Conservation (phyloP, 257 asterid genomes). For the Solanum verrucosum region DNA sequence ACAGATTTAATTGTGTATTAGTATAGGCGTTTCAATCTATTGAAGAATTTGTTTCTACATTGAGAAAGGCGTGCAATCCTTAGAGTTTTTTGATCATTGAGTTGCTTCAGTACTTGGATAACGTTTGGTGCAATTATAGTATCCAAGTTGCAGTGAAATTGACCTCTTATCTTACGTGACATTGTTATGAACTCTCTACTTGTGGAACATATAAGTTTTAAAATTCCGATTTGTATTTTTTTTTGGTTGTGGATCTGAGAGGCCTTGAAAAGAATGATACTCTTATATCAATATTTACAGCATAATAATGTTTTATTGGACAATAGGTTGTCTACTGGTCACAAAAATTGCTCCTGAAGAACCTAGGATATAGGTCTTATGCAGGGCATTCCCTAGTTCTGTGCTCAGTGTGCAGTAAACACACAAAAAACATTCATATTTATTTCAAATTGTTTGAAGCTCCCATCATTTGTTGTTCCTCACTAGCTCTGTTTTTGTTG, state of each 20-base stretch:
- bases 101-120: not conserved
- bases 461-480: not conserved
- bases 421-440: not conserved
- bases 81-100: not conserved
- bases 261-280: not conserved
- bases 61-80: not conserved
- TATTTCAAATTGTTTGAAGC: not conserved
- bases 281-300: not conserved
- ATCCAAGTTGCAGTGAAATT: not conserved
- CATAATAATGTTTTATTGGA: not conserved
- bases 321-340: not conserved
- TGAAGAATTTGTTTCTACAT: not conserved
- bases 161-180: not conserved
- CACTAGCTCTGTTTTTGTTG: not conserved
- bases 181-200: not conserved
- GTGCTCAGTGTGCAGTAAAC: not conserved
- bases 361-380: not conserved
- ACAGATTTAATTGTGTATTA: not conserved
- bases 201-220: not conserved
- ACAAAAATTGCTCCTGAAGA: not conserved
- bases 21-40: not conserved
- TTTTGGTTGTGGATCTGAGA: not conserved
- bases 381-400: not conserved
- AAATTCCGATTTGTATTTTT: not conserved
- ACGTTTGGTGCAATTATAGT: not conserved